A percentile compares a stretch with the other conserved stretches of the same genome.
Evolutionary conservation across 768 basidiomycete genomes (phyloP).

Genomic region (Hygrocybe punicea): DNA sequence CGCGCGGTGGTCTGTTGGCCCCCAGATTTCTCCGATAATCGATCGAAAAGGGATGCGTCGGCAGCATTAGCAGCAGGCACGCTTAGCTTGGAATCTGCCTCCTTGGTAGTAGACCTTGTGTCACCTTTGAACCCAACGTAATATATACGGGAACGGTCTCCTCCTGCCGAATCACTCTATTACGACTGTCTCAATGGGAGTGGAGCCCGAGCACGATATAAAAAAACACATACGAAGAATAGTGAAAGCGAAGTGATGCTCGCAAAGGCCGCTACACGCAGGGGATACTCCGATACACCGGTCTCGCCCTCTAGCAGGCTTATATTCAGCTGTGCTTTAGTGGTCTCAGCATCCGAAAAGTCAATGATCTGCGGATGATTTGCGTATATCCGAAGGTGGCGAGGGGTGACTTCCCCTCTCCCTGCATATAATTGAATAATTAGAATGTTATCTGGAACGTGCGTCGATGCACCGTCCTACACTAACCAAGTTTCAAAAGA

Average conservation of each 20-base stretch:
- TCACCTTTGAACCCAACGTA: conserved; percentile 86
- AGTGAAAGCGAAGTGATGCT: conserved; percentile 71
- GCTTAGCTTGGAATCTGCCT: conserved; percentile 60
- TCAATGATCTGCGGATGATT: conserved; percentile 75
- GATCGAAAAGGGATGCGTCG: conserved; percentile 65
- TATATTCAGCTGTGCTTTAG: conserved; percentile 68
- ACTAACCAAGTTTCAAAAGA: conserved; percentile 67
- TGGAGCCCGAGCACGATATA: not conserved
- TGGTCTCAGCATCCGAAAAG: conserved; percentile 67
- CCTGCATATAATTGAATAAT: conserved; percentile 38
- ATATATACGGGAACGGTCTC: conserved; percentile 63
- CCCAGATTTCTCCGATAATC: conserved; percentile 52
- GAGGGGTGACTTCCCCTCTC: conserved; percentile 72
- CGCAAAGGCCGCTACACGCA: conserved; percentile 71
- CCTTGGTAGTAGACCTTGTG: conserved; percentile 49
- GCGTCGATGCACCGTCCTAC: not conserved
- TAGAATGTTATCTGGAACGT: not conserved
- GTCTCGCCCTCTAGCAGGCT: conserved; percentile 68
- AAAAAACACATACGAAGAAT: conserved; percentile 63
- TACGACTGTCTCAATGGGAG: not conserved
- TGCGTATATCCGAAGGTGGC: conserved; percentile 70
- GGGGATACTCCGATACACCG: conserved; percentile 69
- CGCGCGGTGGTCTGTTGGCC: conserved; percentile 65
- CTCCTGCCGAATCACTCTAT: conserved; percentile 67
- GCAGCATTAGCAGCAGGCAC: conserved; percentile 79